Evolutionary conservation across 2,329 filamentous ascomycete genomes (phyloP).

Genomic region (Chaetoscypha palmicola): DNA sequence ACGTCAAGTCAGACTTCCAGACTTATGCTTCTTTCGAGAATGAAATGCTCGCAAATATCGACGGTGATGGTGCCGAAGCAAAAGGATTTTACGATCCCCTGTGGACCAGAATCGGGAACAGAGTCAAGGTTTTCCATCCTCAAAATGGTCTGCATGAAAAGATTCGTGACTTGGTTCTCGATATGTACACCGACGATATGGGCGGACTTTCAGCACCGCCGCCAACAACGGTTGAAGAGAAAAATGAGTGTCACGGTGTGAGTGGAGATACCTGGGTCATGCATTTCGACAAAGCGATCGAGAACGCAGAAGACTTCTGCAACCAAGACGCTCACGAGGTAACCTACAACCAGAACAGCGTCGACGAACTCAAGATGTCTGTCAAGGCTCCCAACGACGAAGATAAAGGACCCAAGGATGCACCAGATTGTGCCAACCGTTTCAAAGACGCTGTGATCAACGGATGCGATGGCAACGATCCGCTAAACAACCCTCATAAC

Average conservation of each 20-base stretch:
- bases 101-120: background rate
- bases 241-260: background rate
- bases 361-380: conserved; percentile 1
- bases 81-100: background rate
- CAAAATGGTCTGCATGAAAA: background rate
- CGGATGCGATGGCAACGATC: background rate
- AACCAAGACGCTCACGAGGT: background rate
- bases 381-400: background rate
- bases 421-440: background rate
- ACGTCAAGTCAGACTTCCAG: background rate
- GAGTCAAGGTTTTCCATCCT: conserved; percentile 1
- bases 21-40: background rate
- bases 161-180: background rate
- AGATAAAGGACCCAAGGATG: background rate
- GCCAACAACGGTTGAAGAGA: background rate
- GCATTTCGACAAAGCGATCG: background rate
- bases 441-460: background rate
- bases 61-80: background rate
- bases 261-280: background rate
- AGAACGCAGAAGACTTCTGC: background rate
- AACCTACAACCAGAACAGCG: background rate
- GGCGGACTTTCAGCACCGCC: background rate
- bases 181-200: background rate
- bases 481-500: background rate
- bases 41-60: background rate